phyloP scores from a whole-genome alignment of 192 early-diverging fungal species.

The Chytriomyces sp. region DNA sequence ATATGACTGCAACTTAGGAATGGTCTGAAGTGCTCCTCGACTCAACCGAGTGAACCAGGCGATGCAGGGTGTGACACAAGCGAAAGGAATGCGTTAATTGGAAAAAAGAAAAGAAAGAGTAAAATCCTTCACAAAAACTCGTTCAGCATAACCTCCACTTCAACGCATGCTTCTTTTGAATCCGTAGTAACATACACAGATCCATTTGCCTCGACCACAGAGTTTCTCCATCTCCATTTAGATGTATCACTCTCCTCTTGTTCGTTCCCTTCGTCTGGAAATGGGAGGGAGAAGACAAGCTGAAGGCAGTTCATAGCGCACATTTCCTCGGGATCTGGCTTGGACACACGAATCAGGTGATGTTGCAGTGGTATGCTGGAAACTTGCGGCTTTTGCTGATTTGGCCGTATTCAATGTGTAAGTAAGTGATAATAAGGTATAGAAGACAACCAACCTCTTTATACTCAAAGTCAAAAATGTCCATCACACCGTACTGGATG shows the following conservation, averaged over 20 bases:
- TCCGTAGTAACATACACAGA: constrained; percentile 40
- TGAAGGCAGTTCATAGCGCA: constrained; percentile 42
- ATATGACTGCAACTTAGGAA: too few species aligned
- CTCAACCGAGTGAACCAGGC: not conserved
- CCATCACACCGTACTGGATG: constrained; percentile 32
- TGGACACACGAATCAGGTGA: constrained; percentile 7
- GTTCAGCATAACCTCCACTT: constrained; percentile 13
- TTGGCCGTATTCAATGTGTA: not conserved
- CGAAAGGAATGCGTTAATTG: not conserved
- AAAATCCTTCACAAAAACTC: constrained; percentile 24
- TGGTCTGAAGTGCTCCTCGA: too few species aligned
- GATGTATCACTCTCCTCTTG: constrained; percentile 5
- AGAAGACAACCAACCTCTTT: constrained; percentile 32
- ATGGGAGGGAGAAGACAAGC: constrained; percentile 13
- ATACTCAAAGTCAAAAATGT: constrained; percentile 50
- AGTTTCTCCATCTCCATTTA: constrained; percentile 13
- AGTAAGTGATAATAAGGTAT: not conserved
- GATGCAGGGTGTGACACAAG: not conserved
- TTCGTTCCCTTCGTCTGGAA: not conserved
- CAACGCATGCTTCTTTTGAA: constrained; percentile 24
- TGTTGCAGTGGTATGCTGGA: constrained; percentile 32
- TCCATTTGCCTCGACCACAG: constrained; percentile 4
- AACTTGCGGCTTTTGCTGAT: constrained; percentile 35
- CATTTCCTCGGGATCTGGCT: constrained; percentile 43
- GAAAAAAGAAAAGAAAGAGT: not conserved